Evolutionary conservation across 192 early-diverging fungal genomes (phyloP).

Genomic region (Entophlyctis luteolus): DNA sequence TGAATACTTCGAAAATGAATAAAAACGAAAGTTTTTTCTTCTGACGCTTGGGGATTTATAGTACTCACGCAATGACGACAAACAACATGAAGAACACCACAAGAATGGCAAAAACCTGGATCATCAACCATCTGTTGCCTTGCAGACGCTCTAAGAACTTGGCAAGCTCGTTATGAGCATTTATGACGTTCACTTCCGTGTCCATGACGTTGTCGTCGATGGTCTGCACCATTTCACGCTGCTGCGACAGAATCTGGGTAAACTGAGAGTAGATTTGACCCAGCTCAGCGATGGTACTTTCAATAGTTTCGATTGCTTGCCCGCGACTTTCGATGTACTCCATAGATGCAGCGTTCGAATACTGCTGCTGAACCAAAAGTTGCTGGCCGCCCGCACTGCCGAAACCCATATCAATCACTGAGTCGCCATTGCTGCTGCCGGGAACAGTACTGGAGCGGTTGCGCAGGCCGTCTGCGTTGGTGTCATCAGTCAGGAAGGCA

Average conservation of each 20-base stretch:
- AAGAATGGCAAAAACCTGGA: conserved; percentile 88
- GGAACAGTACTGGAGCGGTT: background rate
- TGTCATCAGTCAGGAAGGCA: conserved; percentile 14
- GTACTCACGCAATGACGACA: conserved; percentile 40
- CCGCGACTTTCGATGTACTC: conserved; percentile 85
- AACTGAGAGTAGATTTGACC: conserved; percentile 85
- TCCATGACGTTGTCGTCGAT: conserved; percentile 95
- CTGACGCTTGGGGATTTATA: too few species aligned
- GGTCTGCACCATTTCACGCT: conserved; percentile 80
- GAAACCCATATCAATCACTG: conserved; percentile 48
- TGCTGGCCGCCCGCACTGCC: conserved; percentile 38
- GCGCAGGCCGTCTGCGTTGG: conserved; percentile 9
- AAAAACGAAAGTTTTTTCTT: too few species aligned
- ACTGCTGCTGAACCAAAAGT: conserved; percentile 61
- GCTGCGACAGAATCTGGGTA: conserved; percentile 78
- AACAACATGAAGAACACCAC: conserved; percentile 84
- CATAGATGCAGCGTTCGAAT: conserved; percentile 48
- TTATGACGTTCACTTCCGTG: conserved; percentile 83
- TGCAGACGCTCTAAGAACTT: conserved; percentile 90
- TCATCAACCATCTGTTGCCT: conserved; percentile 92
- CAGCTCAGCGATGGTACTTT: conserved; percentile 93
- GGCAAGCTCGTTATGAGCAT: conserved; percentile 83
- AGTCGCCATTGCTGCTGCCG: background rate
- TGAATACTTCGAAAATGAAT: too few species aligned
- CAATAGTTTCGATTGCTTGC: conserved; percentile 91